Conservation (phyloP, 2,329 filamentous ascomycete species). For the Camptophora hylomeconis region DNA sequence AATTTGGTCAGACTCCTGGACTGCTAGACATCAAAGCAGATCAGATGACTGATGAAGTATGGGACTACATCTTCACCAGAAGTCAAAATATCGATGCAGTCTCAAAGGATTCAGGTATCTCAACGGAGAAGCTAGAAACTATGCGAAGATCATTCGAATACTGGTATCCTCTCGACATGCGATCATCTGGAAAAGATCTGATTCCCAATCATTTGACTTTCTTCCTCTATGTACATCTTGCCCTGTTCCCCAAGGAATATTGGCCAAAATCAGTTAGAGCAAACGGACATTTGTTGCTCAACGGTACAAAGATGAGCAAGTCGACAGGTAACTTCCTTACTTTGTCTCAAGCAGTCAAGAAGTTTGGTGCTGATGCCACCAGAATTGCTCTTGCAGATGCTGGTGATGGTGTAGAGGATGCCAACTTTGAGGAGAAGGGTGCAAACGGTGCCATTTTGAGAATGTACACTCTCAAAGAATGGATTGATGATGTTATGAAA, state of each 20-base stretch:
- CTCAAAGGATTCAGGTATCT: conserved; percentile 53
- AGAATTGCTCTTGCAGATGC: conserved; percentile 87
- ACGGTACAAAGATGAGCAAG: conserved; percentile 98
- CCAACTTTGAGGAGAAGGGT: conserved; percentile 92
- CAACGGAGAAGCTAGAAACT: conserved; percentile 57
- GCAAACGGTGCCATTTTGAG: conserved; percentile 85
- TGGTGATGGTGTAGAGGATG: conserved; percentile 86
- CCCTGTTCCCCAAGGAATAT: conserved; percentile 74
- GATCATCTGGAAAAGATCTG: conserved; percentile 82
- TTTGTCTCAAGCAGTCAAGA: conserved; percentile 67
- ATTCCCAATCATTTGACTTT: conserved; percentile 93
- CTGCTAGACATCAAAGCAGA: conserved; percentile 58
- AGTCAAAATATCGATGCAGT: conserved; percentile 56
- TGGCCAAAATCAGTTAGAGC: conserved; percentile 78
- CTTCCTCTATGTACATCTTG: conserved; percentile 85
- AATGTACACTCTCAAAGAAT: conserved; percentile 71
- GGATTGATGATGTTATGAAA: conserved; percentile 75
- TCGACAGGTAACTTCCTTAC: conserved; percentile 96
- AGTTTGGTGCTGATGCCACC: conserved; percentile 89
- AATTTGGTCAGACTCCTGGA: conserved; percentile 66
- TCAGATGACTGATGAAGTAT: conserved; percentile 88
- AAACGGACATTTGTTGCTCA: conserved; percentile 87
- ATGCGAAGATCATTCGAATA: conserved; percentile 92
- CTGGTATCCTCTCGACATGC: conserved; percentile 86
- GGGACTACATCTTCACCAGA: conserved; percentile 87